Evolutionary conservation across 2,329 filamentous ascomycete genomes (phyloP), one percentile per base, ranked within the genome.

Genomic region (Moelleriella libera): DNA sequence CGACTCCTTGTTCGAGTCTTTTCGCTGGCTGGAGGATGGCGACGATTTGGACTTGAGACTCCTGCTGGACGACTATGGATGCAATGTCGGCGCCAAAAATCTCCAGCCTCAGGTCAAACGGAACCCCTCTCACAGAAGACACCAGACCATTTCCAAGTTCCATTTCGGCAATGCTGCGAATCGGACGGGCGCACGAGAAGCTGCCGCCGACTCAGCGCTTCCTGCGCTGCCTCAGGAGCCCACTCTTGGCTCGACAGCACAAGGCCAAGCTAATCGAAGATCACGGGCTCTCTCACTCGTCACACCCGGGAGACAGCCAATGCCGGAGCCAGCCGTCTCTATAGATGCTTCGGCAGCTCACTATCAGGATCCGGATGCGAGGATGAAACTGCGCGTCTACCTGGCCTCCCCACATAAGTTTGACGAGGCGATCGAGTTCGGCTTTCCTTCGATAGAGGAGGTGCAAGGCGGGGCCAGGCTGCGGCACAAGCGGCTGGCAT

Each of bases 341-440:
- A 77, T 85, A 49, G 87, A 94, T 56, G 75, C 82, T 5, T 72
- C 76, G 34, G 85, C 87, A 4, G 78, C 85, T 39, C 85, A 95
- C 65, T 96, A 95, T 58, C 86, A 88, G 60, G 88, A 96, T 56
- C 88, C 88, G 0, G 86, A 94, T 60, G 87, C 89, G 40, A 79
- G 90, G 34, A 73, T 87, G 56, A 95, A 94, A 65, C 70, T 97
- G 21, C 81, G 88, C 10, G 80, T 87, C 6, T 95, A 89, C 57
- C 76, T 95, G 21, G 85, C 86, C 6, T 94, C 88, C 1, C 85
- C 89, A 1, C 86, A 94, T 55, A 95, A 94, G 60, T 97, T 97
- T 56, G 90, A 97, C 60, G 90, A 97, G 64, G 88, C 87, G 1
- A 78, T 97, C 46, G 86, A 94, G 60, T 96, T 94, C 63, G 90